A percentile compares a stretch with the other conserved stretches of the same genome.
Conservation (phyloP, 257 asterid species). For the Buddleja alternifolia region DNA sequence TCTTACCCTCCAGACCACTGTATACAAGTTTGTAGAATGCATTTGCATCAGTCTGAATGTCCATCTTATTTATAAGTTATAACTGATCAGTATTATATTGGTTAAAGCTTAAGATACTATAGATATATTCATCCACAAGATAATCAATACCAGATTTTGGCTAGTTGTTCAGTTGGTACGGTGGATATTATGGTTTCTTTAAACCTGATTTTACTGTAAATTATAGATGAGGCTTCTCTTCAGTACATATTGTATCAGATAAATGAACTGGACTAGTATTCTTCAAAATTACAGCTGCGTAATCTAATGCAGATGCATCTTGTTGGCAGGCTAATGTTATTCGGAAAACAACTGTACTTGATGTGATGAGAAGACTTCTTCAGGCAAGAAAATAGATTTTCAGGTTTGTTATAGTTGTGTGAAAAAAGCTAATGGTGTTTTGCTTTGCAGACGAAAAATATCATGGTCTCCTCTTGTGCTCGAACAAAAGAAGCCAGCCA, state of each 20-base stretch:
- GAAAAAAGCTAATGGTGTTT: constrained; percentile 27
- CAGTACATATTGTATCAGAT: constrained; percentile 1
- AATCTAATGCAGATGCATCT: constrained; percentile 32
- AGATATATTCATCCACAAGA: neutral
- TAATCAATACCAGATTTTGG: neutral
- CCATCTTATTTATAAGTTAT: neutral
- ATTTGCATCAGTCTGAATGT: neutral
- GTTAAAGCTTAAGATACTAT: constrained; percentile 8
- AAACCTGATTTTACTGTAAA: constrained; percentile 2
- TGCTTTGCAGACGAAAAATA: constrained; percentile 82
- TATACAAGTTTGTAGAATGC: neutral
- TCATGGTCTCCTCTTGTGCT: constrained; percentile 94
- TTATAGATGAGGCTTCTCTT: constrained; percentile 13
- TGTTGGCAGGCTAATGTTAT: constrained; percentile 89
- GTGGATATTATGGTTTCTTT: neutral
- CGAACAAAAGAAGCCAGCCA: constrained; percentile 98
- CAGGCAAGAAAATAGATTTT: constrained; percentile 61
- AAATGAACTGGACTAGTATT: constrained; percentile 18
- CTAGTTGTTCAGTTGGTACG: neutral
- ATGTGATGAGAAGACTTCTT: constrained; percentile 99
- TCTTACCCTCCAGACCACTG: neutral
- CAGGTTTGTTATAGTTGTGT: constrained; percentile 25
- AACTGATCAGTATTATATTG: neutral
- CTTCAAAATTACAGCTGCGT: constrained; percentile 4
- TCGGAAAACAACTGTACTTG: constrained; percentile 96